These are phyloP conservation scores for Diaporthe sp. DNA, from an alignment of 2,329 filamentous ascomycete species.

Conservation along the genomic window DNA sequence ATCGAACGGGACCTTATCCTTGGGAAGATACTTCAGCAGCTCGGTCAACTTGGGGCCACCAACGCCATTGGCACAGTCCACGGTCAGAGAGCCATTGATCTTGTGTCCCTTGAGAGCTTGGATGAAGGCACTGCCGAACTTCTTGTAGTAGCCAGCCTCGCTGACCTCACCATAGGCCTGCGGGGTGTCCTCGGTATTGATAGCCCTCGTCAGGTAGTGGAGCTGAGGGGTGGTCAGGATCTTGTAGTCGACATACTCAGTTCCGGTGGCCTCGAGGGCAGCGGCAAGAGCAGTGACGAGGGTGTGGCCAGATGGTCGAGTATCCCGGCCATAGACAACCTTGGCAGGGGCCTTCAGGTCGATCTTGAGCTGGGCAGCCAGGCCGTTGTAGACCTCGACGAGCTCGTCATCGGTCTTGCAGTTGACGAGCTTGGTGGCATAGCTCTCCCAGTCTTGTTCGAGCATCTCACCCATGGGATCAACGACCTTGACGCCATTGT, in stretches of 20 bases:
- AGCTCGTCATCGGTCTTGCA: slow-evolving; percentile 81
- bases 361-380: slow-evolving; percentile 82
- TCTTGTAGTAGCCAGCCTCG: slow-evolving; percentile 95
- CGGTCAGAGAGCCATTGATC: slow-evolving; percentile 79
- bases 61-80: slow-evolving; percentile 97
- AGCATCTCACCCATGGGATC: slow-evolving; percentile 99
- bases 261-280: slow-evolving; percentile 80
- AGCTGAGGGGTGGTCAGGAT: slow-evolving; percentile 97
- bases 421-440: slow-evolving; percentile 92
- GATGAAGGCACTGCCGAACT: slow-evolving; percentile 87
- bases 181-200: slow-evolving; percentile 91
- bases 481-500: slow-evolving; percentile 96
- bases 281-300: slow-evolving; percentile 84
- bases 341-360: slow-evolving; percentile 78
- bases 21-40: slow-evolving; percentile 84
- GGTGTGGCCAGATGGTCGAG: slow-evolving; percentile 88
- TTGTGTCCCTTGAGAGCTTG: slow-evolving; percentile 83
- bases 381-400: slow-evolving; percentile 79
- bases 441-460: slow-evolving; percentile 92
- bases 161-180: slow-evolving; percentile 90
- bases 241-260: slow-evolving; percentile 86
- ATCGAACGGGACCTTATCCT: slow-evolving; percentile 77
- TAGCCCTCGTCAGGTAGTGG: slow-evolving; percentile 94
- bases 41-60: slow-evolving; percentile 91
- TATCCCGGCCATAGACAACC: slow-evolving; percentile 93